Percentiles rank a stretch among this genome's conserved stretches.
Evolutionary conservation across 75 land plant genomes (phyloP).

Genomic region (Larix kaempferi): DNA sequence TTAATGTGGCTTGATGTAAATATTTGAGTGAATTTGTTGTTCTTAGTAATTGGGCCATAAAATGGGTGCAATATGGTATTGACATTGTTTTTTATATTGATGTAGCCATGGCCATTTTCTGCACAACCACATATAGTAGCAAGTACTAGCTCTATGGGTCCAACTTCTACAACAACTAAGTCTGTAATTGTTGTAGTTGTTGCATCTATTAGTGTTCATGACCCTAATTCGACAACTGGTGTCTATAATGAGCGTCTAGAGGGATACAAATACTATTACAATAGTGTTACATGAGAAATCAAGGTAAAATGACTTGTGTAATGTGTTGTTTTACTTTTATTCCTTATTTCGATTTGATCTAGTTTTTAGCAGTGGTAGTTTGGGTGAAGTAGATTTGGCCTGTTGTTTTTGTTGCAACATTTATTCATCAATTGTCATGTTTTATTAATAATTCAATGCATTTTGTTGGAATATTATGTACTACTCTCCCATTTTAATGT

Average conservation of each 20-base stretch:
- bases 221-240: slow-evolving; percentile 23
- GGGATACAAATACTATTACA: slow-evolving; percentile 54
- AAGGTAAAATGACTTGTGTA: slow-evolving; percentile 18
- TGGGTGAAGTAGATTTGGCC: no score
- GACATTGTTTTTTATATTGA: not conserved
- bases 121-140: slow-evolving; percentile 22
- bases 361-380: no score
- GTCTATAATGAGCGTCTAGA: slow-evolving; percentile 57
- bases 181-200: not conserved
- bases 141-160: slow-evolving; percentile 14
- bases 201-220: slow-evolving; percentile 14
- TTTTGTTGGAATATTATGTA: not conserved
- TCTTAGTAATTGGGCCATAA: not conserved
- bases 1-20: not conserved
- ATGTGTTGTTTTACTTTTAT: no score
- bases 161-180: slow-evolving; percentile 15
- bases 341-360: no score
- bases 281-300: slow-evolving; percentile 46
- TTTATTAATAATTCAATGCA: not conserved
- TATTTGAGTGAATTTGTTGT: not conserved
- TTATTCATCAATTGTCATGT: not conserved
- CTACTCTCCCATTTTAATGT: no score
- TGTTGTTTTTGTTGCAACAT: not conserved
- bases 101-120: not conserved
- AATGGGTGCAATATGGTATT: not conserved